Evolutionary conservation across 331 rosid genomes (phyloP).

Genomic region (Spiraea crenata): DNA sequence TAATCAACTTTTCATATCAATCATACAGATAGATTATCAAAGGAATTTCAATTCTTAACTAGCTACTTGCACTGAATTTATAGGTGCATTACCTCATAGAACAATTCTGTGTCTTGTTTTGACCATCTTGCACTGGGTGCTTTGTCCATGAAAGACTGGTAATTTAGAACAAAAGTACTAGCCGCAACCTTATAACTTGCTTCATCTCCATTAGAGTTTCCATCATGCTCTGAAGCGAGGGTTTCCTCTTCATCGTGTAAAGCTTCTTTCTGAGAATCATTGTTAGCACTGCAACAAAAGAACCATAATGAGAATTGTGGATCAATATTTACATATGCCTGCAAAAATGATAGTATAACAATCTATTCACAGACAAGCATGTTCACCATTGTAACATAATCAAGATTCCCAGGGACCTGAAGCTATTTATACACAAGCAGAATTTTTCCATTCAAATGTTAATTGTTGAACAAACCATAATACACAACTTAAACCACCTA

Average conservation of each 20-base stretch:
- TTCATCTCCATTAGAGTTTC: slow-evolving; percentile 52
- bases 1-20: not conserved
- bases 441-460: not conserved
- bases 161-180: slow-evolving; percentile 46
- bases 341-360: slow-evolving; percentile 4
- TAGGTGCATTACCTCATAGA: slow-evolving; percentile 55
- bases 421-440: not conserved
- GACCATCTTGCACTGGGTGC: slow-evolving; percentile 72
- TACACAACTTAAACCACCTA: not conserved
- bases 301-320: slow-evolving; percentile 20
- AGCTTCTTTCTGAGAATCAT: slow-evolving; percentile 32
- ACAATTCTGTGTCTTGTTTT: slow-evolving; percentile 72
- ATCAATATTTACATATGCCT: not conserved
- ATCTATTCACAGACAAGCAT: not conserved
- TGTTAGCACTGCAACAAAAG: slow-evolving; percentile 47
- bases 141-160: slow-evolving; percentile 75
- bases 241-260: slow-evolving; percentile 40
- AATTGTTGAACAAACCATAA: not conserved
- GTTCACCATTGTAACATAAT: not conserved
- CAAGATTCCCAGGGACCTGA: not conserved
- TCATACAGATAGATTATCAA: not conserved
- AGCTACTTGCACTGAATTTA: not conserved
- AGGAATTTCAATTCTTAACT: not conserved
- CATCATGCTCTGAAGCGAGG: slow-evolving; percentile 48
- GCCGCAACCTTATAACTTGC: slow-evolving; percentile 28